Evolutionary conservation across 129 eudicot genomes (phyloP).

Genomic region (Apium graveolens): DNA sequence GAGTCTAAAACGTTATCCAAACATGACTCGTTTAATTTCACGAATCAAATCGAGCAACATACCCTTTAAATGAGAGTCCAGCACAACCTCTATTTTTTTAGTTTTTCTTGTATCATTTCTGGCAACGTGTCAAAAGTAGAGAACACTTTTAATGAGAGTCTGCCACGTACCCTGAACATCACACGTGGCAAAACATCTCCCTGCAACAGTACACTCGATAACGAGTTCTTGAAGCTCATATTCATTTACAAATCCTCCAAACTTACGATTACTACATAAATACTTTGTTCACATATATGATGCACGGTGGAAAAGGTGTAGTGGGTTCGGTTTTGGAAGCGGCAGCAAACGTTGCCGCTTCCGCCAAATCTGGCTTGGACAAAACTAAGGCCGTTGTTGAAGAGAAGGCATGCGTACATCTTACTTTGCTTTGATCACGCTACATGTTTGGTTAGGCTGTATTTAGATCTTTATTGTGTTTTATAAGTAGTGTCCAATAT

Average conservation of each 20-base stretch:
- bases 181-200: background rate
- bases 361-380: conserved; percentile 60
- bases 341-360: conserved; percentile 54
- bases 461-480: no score
- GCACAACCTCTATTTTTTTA: no score
- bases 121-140: background rate
- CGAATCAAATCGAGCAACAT: no score
- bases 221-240: no score
- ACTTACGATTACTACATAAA: background rate
- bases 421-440: no score
- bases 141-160: background rate
- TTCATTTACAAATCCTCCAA: background rate
- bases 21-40: no score
- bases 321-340: conserved; percentile 31
- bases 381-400: conserved; percentile 46
- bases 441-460: no score
- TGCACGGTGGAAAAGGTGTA: background rate
- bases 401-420: conserved; percentile 26
- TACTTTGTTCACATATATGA: background rate
- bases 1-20: no score
- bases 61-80: no score
- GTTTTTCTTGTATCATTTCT: no score
- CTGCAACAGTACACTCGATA: no score
- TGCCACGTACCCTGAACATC: background rate
- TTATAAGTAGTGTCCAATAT: no score